Conservation (phyloP, 1,284 basidiomycete genomes). For the Microbotryum lychnidis-dioicae region DNA sequence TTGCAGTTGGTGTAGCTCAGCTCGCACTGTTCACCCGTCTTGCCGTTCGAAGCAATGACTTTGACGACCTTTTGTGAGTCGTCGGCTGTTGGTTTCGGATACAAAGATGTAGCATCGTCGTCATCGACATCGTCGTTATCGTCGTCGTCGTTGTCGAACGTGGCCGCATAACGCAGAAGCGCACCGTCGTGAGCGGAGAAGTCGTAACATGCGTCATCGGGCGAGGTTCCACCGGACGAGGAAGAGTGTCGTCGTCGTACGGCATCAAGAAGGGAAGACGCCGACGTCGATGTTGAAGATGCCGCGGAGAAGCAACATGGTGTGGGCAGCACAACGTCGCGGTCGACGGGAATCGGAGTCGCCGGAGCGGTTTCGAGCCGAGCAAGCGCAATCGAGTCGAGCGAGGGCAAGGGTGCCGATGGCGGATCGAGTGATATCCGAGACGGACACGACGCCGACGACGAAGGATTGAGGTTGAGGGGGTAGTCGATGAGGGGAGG, state of each 20-base stretch:
- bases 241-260: background rate
- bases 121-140: background rate
- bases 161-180: background rate
- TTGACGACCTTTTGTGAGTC: conserved; percentile 92
- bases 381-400: no score
- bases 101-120: background rate
- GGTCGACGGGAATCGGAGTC: no score
- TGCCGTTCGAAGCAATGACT: conserved; percentile 90
- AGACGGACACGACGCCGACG: conserved; percentile 1
- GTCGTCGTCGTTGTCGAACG: background rate
- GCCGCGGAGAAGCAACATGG: no score
- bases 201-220: background rate
- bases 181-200: background rate
- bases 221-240: background rate
- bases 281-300: no score
- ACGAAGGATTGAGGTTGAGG: conserved; percentile 12
- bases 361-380: no score
- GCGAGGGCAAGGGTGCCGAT: background rate
- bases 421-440: background rate
- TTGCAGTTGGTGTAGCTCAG: conserved; percentile 96
- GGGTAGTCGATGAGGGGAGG: conserved; percentile 5
- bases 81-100: conserved; percentile 9
- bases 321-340: no score
- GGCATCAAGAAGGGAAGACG: background rate
- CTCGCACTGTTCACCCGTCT: conserved; percentile 76